phyloP scores from a whole-genome alignment of 2,329 filamentous ascomycete genomes.

The Hymenotorrendiella dingleyae region DNA sequence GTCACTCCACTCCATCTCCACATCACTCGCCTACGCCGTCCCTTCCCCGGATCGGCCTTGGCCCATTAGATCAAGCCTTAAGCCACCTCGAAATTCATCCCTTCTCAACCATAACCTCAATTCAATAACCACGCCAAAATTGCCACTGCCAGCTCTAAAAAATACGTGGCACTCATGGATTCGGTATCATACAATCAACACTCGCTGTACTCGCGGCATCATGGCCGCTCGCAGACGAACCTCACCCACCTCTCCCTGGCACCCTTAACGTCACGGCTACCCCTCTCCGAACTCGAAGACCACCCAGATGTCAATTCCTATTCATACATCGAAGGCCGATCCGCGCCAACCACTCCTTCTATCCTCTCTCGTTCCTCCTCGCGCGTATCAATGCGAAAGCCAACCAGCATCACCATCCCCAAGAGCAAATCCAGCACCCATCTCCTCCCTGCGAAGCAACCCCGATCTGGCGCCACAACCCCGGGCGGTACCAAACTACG shows the following conservation, averaged over 20 bases:
- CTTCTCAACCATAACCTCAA: too few species aligned
- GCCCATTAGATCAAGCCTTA: too few species aligned
- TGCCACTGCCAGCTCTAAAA: neutral
- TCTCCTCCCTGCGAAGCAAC: conserved; percentile 32
- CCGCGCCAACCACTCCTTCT: conserved; percentile 58
- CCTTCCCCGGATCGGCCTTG: too few species aligned
- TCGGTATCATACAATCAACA: conserved; percentile 57
- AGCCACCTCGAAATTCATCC: too few species aligned
- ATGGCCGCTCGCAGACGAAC: conserved; percentile 53
- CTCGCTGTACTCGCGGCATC: conserved; percentile 49
- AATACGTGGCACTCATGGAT: conserved; percentile 42
- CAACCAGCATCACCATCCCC: conserved; percentile 32
- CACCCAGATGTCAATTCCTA: conserved; percentile 32
- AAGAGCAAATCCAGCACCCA: conserved; percentile 62
- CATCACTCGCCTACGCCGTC: too few species aligned
- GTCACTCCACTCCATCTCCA: too few species aligned
- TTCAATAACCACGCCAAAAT: neutral
- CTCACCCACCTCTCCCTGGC: conserved; percentile 56
- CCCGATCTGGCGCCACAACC: conserved; percentile 24
- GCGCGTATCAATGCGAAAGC: conserved; percentile 39
- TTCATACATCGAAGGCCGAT: conserved; percentile 57
- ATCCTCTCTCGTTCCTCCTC: conserved; percentile 54
- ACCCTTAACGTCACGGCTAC: conserved; percentile 57
- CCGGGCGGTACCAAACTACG: conserved; percentile 19
- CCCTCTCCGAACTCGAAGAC: conserved; percentile 48